Conservation (phyloP, 2,329 filamentous ascomycete genomes). For the Claviceps monticola region DNA sequence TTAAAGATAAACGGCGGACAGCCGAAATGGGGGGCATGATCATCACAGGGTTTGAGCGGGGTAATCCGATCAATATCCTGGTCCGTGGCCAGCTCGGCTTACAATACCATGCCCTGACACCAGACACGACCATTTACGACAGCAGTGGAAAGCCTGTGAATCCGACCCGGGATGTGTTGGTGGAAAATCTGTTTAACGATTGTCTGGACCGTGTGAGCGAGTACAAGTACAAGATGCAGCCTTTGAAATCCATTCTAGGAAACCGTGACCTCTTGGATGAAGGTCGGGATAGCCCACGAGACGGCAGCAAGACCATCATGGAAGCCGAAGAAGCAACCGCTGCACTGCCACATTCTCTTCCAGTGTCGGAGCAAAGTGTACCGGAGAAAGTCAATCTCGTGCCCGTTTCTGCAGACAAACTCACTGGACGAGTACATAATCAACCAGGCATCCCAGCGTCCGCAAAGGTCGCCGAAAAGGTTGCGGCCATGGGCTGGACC, state of each 20-base stretch:
- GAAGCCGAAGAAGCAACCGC: slow-evolving; percentile 58
- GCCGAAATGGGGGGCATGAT: slow-evolving; percentile 98
- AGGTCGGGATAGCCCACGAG: slow-evolving; percentile 61
- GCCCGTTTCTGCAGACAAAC: slow-evolving; percentile 50
- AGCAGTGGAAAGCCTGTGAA: slow-evolving; percentile 66
- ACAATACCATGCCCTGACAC: slow-evolving; percentile 66
- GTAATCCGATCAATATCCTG: slow-evolving; percentile 84
- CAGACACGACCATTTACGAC: slow-evolving; percentile 84
- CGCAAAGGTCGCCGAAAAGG: slow-evolving; percentile 62
- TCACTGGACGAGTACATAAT: slow-evolving; percentile 60
- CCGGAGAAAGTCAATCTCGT: slow-evolving; percentile 42
- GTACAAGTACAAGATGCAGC: slow-evolving; percentile 67
- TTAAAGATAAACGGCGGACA: slow-evolving; percentile 53
- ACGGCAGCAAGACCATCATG: slow-evolving; percentile 55
- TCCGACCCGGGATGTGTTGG: slow-evolving; percentile 60
- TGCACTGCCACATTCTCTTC: slow-evolving; percentile 40
- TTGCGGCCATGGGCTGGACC: slow-evolving; percentile 69
- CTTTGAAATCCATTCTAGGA: slow-evolving; percentile 62
- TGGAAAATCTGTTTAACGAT: slow-evolving; percentile 90
- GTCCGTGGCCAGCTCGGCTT: slow-evolving; percentile 82
- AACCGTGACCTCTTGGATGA: slow-evolving; percentile 70
- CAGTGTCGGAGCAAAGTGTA: slow-evolving; percentile 39
- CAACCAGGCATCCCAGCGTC: slow-evolving; percentile 56
- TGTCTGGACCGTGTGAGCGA: slow-evolving; percentile 82
- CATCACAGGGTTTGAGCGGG: slow-evolving; percentile 89